These are phyloP conservation scores for Xylogone sp. DNA, from an alignment of 2,329 filamentous ascomycete species.

Conservation along the genomic window DNA sequence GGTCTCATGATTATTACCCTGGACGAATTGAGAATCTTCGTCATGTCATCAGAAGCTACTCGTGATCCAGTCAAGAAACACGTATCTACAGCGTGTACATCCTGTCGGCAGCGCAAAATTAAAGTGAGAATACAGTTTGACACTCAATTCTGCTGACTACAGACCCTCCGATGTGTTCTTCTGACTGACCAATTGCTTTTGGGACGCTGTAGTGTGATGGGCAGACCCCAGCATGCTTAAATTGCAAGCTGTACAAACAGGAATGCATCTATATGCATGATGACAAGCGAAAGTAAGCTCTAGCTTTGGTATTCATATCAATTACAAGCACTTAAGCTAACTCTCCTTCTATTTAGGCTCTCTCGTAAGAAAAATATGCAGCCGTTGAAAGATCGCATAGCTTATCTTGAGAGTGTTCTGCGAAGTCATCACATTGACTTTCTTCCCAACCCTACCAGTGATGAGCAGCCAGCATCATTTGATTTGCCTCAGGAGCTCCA, in stretches of 20 bases:
- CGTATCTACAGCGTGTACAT: conserved; percentile 1
- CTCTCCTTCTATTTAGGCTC: not conserved
- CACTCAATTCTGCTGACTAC: not conserved
- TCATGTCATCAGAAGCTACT: not conserved
- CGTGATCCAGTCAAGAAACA: not conserved
- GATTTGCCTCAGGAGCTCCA: not conserved
- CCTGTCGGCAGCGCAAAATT: conserved; percentile 2
- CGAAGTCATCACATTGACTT: conserved; percentile 1
- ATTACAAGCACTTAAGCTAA: not conserved
- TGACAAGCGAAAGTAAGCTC: conserved; percentile 1
- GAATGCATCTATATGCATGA: not conserved
- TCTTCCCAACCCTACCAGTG: not conserved
- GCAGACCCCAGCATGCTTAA: conserved; percentile 1
- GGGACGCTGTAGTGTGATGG: conserved; percentile 1
- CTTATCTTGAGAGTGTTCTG: conserved; percentile 1
- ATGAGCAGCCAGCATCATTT: not conserved
- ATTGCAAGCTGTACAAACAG: conserved; percentile 2
- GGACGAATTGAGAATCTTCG: not conserved
- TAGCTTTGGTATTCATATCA: not conserved
- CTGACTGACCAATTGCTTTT: not conserved
- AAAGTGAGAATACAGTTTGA: not conserved
- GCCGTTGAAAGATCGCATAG: not conserved
- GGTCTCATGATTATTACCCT: not conserved
- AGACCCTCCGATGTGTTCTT: not conserved
- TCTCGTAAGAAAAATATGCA: conserved; percentile 2